Percentiles rank a stretch among this genome's conserved stretches.
Evolutionary conservation across 805 yeast genomes (phyloP).

Genomic region (Dipodascopsis uninucleata): DNA sequence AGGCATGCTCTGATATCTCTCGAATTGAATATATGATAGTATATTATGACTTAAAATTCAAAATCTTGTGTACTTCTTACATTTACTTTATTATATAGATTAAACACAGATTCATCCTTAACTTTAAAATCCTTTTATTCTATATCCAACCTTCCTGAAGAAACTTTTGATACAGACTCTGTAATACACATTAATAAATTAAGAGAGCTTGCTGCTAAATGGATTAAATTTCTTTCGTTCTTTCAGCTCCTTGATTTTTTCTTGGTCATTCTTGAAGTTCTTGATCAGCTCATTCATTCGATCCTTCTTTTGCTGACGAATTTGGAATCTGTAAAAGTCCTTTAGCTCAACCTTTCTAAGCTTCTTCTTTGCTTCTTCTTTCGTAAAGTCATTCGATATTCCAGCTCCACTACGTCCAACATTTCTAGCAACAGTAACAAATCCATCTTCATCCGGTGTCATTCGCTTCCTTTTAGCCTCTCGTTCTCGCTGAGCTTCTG

Average conservation of each 20-base stretch:
- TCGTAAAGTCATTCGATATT: slow-evolving; percentile 32
- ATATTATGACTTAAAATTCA: too few species aligned
- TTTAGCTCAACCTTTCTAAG: slow-evolving; percentile 65
- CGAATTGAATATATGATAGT: too few species aligned
- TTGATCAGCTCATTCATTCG: slow-evolving; percentile 83
- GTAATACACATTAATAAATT: neutral
- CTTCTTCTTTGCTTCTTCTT: slow-evolving; percentile 42
- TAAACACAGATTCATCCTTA: too few species aligned
- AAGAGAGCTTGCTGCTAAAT: too few species aligned
- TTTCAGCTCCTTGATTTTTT: slow-evolving; percentile 70
- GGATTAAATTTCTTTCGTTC: slow-evolving; percentile 84
- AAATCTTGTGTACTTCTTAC: too few species aligned
- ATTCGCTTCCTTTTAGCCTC: slow-evolving; percentile 20
- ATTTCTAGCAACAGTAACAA: slow-evolving; percentile 29
- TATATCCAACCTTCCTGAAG: too few species aligned
- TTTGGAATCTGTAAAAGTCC: slow-evolving; percentile 94
- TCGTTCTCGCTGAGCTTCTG: slow-evolving; percentile 45
- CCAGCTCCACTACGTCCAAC: slow-evolving; percentile 10
- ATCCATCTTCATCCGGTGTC: slow-evolving; percentile 32
- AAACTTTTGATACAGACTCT: too few species aligned
- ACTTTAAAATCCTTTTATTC: too few species aligned
- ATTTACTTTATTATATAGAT: too few species aligned
- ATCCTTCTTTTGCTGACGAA: slow-evolving; percentile 86
- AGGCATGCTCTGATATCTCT: too few species aligned
- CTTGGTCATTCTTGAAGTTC: slow-evolving; percentile 89